A percentile compares a stretch with the other conserved stretches of the same genome.
Evolutionary conservation across 805 yeast species (phyloP).

Genomic region (Starmerella apis): DNA sequence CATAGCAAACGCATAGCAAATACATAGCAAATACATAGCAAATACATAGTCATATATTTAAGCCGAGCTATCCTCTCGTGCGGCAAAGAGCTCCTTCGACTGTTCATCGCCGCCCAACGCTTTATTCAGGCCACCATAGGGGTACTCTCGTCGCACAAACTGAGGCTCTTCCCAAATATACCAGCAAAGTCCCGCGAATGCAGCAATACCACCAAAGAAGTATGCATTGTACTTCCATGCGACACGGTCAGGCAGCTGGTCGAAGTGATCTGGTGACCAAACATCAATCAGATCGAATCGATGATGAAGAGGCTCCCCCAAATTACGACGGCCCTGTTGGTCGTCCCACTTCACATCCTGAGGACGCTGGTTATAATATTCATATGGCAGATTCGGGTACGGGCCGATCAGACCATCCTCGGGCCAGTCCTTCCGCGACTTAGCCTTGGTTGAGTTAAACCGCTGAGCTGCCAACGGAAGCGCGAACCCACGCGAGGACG

Average conservation of each 20-base stretch:
- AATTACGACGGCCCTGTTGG: conserved; percentile 69
- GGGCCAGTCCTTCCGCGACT: conserved; percentile 21
- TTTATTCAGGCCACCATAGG: conserved; percentile 62
- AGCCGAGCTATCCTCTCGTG: conserved; percentile 31
- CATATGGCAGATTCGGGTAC: conserved; percentile 52
- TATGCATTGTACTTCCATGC: conserved; percentile 52
- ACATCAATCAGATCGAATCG: conserved; percentile 65
- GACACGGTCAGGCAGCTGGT: conserved; percentile 46
- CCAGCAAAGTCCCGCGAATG: conserved; percentile 24
- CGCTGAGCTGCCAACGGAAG: background rate
- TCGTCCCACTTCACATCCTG: conserved; percentile 71
- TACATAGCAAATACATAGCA: no score
- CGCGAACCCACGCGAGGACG: background rate
- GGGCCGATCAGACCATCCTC: conserved; percentile 27
- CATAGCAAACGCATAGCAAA: no score
- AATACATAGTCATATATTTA: no score
- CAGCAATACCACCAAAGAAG: conserved; percentile 39
- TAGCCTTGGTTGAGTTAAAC: conserved; percentile 6
- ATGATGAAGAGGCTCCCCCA: conserved; percentile 58
- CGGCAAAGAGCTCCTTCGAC: conserved; percentile 29
- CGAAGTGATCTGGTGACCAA: conserved; percentile 77
- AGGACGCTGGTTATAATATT: conserved; percentile 53
- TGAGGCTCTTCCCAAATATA: conserved; percentile 50
- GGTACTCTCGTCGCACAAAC: conserved; percentile 66
- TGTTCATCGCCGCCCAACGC: conserved; percentile 52